A percentile compares a stretch with the other conserved stretches of the same genome.
phyloP scores from a whole-genome alignment of 2,329 filamentous ascomycete species.

The Cordyceps cicadae region DNA sequence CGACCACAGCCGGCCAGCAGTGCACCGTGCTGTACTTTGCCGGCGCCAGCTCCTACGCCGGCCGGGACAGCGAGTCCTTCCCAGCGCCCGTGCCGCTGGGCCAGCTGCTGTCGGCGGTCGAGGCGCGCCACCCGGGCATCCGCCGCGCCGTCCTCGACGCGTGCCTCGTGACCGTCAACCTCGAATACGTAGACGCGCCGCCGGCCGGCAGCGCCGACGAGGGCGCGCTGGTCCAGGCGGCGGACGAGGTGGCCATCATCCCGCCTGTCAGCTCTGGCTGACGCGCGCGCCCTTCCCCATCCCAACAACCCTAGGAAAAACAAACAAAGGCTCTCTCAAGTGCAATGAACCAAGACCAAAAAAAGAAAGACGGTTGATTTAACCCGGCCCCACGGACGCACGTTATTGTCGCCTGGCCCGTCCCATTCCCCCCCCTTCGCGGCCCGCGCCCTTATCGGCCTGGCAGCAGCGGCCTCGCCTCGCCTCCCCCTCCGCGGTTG shows the following conservation, averaged over 20 bases:
- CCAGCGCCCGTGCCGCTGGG: slow-evolving; percentile 56
- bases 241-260: slow-evolving; percentile 81
- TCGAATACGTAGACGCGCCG: slow-evolving; percentile 68
- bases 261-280: slow-evolving; percentile 81
- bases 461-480: slow-evolving; percentile 16
- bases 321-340: no score
- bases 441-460: background rate
- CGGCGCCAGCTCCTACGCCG: slow-evolving; percentile 61
- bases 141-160: slow-evolving; percentile 58
- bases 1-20: slow-evolving; percentile 46
- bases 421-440: no score
- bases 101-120: slow-evolving; percentile 58
- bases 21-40: slow-evolving; percentile 82
- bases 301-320: background rate
- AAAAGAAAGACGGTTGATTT: no score
- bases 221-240: slow-evolving; percentile 51
- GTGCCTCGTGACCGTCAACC: slow-evolving; percentile 70
- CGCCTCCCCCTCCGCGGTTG: slow-evolving; percentile 2
- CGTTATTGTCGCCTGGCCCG: background rate
- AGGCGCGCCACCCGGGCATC: slow-evolving; percentile 63
- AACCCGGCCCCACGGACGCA: no score
- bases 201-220: slow-evolving; percentile 28
- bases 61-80: slow-evolving; percentile 57
- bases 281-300: slow-evolving; percentile 16
- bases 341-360: no score